These are phyloP conservation scores for Stevia rebaudiana DNA, from an alignment of 140 eudicot species.

Conservation along the genomic window DNA sequence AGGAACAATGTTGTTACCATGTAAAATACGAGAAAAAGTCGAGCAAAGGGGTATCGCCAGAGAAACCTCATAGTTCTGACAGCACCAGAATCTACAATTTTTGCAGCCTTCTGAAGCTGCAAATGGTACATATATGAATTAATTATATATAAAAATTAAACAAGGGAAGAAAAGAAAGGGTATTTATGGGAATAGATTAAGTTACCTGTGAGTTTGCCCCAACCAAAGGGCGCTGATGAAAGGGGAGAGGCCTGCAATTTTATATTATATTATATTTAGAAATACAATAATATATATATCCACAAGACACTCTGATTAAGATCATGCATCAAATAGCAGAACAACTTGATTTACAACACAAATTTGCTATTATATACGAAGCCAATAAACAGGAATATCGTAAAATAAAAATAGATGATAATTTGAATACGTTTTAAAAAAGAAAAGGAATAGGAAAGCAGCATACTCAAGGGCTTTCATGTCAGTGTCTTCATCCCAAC, in stretches of 20 bases:
- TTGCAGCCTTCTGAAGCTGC: constrained; percentile 97
- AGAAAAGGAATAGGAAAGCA: neutral
- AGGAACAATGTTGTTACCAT: constrained; percentile 43
- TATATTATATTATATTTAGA: neutral
- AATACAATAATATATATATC: neutral
- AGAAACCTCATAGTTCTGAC: constrained; percentile 91
- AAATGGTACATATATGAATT: constrained; percentile 14
- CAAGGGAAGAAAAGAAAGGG: constrained; percentile 10
- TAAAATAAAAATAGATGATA: neutral
- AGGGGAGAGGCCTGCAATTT: constrained; percentile 85
- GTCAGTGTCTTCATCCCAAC: constrained; percentile 94
- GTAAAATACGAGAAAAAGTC: constrained; percentile 72
- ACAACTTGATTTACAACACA: neutral
- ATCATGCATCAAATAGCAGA: constrained; percentile 7
- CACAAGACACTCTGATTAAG: constrained; percentile 1
- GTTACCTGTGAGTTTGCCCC: constrained; percentile 89
- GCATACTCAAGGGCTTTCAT: constrained; percentile 95
- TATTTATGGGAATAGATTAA: constrained; percentile 3
- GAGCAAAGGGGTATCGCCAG: constrained; percentile 96
- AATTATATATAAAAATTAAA: too few species aligned
- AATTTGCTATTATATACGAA: neutral
- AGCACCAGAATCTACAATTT: constrained; percentile 83
- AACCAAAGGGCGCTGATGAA: constrained; percentile 89
- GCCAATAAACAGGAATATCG: neutral
- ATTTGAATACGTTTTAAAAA: neutral